A percentile compares a stretch with the other conserved stretches of the same genome.
These are phyloP conservation scores for Phialophora chinensis DNA, from an alignment of 2,329 filamentous ascomycete species.

Conservation along the genomic window DNA sequence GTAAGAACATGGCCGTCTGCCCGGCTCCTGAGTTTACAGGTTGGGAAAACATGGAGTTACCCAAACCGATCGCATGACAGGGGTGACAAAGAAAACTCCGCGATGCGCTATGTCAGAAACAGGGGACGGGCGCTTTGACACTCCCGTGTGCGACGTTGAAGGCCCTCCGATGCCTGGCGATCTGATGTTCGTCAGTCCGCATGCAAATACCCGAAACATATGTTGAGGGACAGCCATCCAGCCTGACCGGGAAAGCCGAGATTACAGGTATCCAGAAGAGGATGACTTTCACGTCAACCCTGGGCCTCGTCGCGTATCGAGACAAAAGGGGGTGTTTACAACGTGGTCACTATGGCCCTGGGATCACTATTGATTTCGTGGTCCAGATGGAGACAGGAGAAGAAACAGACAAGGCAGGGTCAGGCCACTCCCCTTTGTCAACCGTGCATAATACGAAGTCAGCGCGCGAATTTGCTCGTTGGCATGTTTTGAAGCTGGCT, in stretches of 20 bases:
- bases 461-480: background rate
- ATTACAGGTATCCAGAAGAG: conserved; percentile 17
- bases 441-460: background rate
- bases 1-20: background rate
- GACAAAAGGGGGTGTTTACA: background rate
- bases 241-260: conserved; percentile 19
- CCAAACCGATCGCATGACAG: background rate
- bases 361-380: background rate
- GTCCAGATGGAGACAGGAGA: conserved; percentile 1
- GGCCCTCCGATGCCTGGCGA: conserved; percentile 3
- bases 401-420: background rate
- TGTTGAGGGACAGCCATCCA: conserved; percentile 1
- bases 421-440: background rate
- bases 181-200: conserved; percentile 20
- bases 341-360: background rate
- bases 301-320: background rate
- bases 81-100: background rate
- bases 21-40: background rate
- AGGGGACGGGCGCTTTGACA: conserved; percentile 6
- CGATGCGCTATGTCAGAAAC: conserved; percentile 4
- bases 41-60: conserved; percentile 3
- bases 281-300: conserved; percentile 5
- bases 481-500: background rate
- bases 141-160: conserved; percentile 5
- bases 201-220: conserved; percentile 28